phyloP scores from a whole-genome alignment of 345 rosid species.

The Eucalyptus tenuipes region DNA sequence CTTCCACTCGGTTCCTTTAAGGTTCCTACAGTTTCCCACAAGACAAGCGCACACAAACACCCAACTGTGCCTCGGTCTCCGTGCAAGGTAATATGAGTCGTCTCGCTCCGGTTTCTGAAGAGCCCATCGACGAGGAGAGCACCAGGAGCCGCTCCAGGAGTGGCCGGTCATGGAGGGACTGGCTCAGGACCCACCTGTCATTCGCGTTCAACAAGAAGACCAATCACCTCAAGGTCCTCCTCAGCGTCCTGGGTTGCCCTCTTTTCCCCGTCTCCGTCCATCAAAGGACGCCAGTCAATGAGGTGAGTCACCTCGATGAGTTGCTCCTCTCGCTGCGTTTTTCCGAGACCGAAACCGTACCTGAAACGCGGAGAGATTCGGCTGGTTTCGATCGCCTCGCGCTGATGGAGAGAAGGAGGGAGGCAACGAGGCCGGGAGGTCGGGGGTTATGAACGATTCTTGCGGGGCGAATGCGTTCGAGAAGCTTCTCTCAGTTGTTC shows the following conservation, averaged over 20 bases:
- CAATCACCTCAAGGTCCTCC: constrained; percentile 48
- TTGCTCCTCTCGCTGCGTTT: background rate
- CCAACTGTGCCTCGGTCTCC: background rate
- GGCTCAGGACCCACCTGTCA: constrained; percentile 57
- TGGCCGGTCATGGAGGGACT: constrained; percentile 45
- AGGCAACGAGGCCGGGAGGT: background rate
- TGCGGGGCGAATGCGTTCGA: background rate
- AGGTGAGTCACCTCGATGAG: constrained; percentile 9
- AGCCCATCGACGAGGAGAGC: constrained; percentile 45
- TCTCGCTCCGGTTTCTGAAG: constrained; percentile 73
- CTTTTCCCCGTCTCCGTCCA: constrained; percentile 64
- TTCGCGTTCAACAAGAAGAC: constrained; percentile 21
- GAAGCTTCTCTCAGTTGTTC: background rate
- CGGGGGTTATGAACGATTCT: background rate
- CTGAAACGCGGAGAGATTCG: background rate
- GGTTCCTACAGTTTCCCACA: background rate
- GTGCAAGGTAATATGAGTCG: constrained; percentile 27
- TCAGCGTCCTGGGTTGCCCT: constrained; percentile 84
- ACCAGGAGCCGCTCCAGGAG: constrained; percentile 15
- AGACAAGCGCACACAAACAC: background rate
- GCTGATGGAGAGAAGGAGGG: background rate
- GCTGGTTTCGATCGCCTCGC: background rate
- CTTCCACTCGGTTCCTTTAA: background rate
- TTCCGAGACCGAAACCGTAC: background rate
- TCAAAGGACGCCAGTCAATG: constrained; percentile 25